phyloP scores from a whole-genome alignment of 202 grass and related monocot genomes.

The Hordeum pubiflorum region DNA sequence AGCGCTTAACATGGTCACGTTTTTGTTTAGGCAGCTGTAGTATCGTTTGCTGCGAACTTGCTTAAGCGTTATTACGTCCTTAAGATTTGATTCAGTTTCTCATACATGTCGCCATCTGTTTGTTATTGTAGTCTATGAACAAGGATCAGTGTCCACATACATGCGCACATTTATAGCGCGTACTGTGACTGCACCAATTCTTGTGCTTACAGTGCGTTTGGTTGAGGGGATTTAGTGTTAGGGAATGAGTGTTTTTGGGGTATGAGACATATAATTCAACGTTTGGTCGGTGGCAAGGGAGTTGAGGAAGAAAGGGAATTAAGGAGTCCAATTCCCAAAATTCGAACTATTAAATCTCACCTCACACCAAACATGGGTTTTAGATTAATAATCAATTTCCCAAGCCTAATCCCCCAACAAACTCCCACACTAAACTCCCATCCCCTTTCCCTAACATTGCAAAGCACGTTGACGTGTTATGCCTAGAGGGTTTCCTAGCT shows the following conservation, averaged over 20 bases:
- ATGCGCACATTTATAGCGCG: background rate
- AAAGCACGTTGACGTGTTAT: background rate
- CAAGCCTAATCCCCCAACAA: background rate
- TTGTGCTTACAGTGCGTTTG: background rate
- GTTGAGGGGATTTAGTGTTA: background rate
- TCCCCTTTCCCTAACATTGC: background rate
- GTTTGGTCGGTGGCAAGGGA: background rate
- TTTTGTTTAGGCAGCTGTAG: background rate
- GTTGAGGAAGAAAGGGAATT: background rate
- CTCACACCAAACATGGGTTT: too few species aligned
- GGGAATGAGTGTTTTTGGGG: background rate
- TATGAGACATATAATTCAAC: background rate
- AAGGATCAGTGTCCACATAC: background rate
- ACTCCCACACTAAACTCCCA: background rate
- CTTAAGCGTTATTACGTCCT: background rate
- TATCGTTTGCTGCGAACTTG: background rate
- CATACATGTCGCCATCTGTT: background rate
- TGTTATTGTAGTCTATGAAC: background rate
- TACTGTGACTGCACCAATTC: background rate
- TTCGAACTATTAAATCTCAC: too few species aligned
- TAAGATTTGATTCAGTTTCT: background rate
- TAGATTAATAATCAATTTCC: background rate
- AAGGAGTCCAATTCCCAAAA: background rate
- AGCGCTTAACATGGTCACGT: background rate
- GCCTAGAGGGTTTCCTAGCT: background rate